These are phyloP conservation scores for Aspergillus avenaceus DNA, from an alignment of 495 filamentous ascomycete genomes.

Conservation along the genomic window DNA sequence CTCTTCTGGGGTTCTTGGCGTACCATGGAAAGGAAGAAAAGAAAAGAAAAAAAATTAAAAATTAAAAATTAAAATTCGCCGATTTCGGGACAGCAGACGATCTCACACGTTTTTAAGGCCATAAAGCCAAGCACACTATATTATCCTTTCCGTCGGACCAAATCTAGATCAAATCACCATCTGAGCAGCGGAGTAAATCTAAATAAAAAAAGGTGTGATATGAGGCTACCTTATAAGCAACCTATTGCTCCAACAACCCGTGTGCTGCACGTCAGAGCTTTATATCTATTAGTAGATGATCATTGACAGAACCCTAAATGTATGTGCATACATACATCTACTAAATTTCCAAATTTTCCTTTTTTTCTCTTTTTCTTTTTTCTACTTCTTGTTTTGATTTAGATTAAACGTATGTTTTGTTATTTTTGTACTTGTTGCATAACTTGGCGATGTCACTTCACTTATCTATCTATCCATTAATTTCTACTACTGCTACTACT, in stretches of 20 bases:
- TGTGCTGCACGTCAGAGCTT: background rate
- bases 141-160: background rate
- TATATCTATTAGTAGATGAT: background rate
- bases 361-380: no score
- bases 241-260: no score
- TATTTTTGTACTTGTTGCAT: no score
- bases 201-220: background rate
- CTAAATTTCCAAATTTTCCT: no score
- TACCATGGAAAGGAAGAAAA: conserved; percentile 9
- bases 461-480: no score
- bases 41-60: no score
- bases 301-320: background rate
- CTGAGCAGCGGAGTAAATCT: background rate
- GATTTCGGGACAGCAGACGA: conserved; percentile 26
- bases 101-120: conserved; percentile 1
- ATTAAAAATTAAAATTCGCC: conserved; percentile 20
- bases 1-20: conserved; percentile 22
- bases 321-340: no score
- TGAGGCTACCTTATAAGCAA: background rate
- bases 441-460: no score
- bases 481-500: no score
- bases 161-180: background rate
- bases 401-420: no score
- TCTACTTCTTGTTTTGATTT: no score
- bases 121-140: conserved; percentile 4